Percentiles rank a stretch among this genome's conserved stretches.
Conservation (phyloP, 2,329 filamentous ascomycete species). For the Decorospora gaudefroyi region DNA sequence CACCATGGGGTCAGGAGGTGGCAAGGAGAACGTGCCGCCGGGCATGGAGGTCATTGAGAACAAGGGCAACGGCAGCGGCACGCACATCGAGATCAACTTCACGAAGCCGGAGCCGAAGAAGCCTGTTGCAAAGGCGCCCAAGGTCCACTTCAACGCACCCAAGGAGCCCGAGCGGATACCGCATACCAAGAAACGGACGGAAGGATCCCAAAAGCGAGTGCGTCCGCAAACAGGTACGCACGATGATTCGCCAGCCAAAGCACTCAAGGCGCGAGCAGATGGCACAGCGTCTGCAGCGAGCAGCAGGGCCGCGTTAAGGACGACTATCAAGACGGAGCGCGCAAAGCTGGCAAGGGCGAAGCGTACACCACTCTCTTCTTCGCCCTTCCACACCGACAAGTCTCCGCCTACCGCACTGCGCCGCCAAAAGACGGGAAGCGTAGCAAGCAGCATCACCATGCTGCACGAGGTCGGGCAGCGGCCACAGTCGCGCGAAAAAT, state of each 20-base stretch:
- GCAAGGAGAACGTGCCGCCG: constrained; percentile 67
- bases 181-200: constrained; percentile 30
- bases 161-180: constrained; percentile 24
- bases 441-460: constrained; percentile 39
- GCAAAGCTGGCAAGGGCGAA: constrained; percentile 28
- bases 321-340: constrained; percentile 35
- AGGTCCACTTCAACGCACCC: constrained; percentile 37
- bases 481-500: constrained; percentile 45
- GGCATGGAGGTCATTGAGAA: constrained; percentile 42
- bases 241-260: constrained; percentile 43
- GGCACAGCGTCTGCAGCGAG: constrained; percentile 36
- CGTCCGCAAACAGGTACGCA: constrained; percentile 40
- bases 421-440: constrained; percentile 29
- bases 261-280: constrained; percentile 38
- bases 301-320: constrained; percentile 29
- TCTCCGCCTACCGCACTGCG: constrained; percentile 45
- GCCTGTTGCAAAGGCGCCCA: constrained; percentile 29
- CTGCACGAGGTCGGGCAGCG: constrained; percentile 42
- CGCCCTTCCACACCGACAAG: constrained; percentile 44
- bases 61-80: constrained; percentile 30
- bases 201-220: constrained; percentile 41
- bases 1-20: constrained; percentile 58
- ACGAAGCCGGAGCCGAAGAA: constrained; percentile 34
- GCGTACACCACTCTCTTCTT: constrained; percentile 37
- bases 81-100: constrained; percentile 42